phyloP scores from a whole-genome alignment of 768 basidiomycete species.

The Tylopilus sp. region DNA sequence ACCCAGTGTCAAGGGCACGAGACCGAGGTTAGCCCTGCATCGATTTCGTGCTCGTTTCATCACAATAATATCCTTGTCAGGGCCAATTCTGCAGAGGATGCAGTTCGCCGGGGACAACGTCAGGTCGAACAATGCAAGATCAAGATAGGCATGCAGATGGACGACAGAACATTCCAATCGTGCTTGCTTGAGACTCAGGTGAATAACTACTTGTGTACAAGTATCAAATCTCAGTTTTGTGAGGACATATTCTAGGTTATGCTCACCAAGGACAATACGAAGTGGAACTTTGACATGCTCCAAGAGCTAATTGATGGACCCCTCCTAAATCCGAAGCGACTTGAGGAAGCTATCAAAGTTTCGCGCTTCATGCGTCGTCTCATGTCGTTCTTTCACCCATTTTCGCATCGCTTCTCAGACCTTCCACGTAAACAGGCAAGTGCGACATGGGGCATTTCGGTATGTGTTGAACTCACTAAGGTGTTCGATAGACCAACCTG shows the following conservation, averaged over 20 bases:
- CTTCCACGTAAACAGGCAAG: constrained; percentile 64
- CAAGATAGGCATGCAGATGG: constrained; percentile 91
- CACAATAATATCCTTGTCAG: constrained; percentile 30
- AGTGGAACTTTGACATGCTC: constrained; percentile 90
- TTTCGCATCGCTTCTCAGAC: constrained; percentile 83
- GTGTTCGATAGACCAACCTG: constrained; percentile 54
- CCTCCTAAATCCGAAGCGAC: constrained; percentile 81
- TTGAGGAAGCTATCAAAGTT: constrained; percentile 93
- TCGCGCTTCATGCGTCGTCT: constrained; percentile 86
- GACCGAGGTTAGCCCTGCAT: constrained; percentile 54
- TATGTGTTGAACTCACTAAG: not conserved
- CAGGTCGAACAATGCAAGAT: constrained; percentile 89
- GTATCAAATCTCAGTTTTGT: not conserved
- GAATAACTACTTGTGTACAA: constrained; percentile 6
- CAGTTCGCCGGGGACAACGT: constrained; percentile 81
- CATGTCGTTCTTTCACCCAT: constrained; percentile 93
- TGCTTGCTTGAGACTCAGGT: constrained; percentile 86
- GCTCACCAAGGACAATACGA: constrained; percentile 81
- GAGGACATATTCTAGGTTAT: constrained; percentile 56
- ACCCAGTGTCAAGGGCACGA: constrained; percentile 52
- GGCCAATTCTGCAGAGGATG: constrained; percentile 82
- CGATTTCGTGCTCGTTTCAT: not conserved
- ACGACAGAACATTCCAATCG: constrained; percentile 88
- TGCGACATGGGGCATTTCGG: not conserved
- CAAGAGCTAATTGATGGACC: constrained; percentile 92